Evolutionary conservation across 2,329 filamentous ascomycete genomes (phyloP).

Genomic region (Xylaria sp.): DNA sequence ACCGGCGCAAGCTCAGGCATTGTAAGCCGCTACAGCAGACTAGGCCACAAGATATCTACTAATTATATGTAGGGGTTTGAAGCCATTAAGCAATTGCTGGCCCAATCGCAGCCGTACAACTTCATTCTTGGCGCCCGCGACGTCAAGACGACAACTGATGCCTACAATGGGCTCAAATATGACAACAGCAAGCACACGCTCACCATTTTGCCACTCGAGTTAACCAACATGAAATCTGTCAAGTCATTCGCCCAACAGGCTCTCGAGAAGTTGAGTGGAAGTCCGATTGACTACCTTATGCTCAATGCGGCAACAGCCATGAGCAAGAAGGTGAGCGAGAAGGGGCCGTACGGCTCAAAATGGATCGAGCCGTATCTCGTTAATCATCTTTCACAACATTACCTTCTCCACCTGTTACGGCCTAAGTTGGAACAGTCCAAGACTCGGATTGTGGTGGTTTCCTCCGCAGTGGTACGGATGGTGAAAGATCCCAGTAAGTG

Average conservation of each 20-base stretch:
- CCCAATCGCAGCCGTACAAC: constrained; percentile 57
- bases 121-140: constrained; percentile 63
- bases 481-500: constrained; percentile 53
- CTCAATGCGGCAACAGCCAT: constrained; percentile 60
- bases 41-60: not conserved
- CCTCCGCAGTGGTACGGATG: constrained; percentile 58
- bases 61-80: constrained; percentile 60
- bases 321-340: constrained; percentile 49
- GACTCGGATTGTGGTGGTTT: constrained; percentile 61
- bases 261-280: constrained; percentile 54
- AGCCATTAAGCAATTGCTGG: constrained; percentile 61
- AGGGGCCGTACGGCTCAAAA: constrained; percentile 55
- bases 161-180: constrained; percentile 55
- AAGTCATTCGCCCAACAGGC: constrained; percentile 58
- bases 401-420: constrained; percentile 60
- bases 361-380: constrained; percentile 63
- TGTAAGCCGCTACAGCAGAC: constrained; percentile 48
- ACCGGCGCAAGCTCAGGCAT: constrained; percentile 62
- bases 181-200: constrained; percentile 55
- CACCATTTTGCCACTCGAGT: constrained; percentile 60
- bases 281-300: constrained; percentile 59
- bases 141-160: constrained; percentile 53
- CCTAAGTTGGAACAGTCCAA: constrained; percentile 59
- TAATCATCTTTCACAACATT: constrained; percentile 66
- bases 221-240: constrained; percentile 57